Conservation (phyloP, 2,329 filamentous ascomycete species). For the Beauveria rudraprayagi region DNA sequence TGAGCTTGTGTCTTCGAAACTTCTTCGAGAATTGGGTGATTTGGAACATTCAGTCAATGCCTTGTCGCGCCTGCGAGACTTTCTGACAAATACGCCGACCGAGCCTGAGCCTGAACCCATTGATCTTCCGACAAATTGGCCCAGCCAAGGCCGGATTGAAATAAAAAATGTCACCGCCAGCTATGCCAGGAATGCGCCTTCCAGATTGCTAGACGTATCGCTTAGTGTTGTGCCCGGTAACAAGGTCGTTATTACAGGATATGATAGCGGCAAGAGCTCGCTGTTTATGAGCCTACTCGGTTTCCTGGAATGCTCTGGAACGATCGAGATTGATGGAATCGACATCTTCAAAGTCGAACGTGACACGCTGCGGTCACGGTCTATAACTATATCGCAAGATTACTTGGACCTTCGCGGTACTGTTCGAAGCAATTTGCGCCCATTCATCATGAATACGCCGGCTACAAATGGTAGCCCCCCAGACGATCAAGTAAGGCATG, state of each 20-base stretch:
- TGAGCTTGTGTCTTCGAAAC: conserved; percentile 11
- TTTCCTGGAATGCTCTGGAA: conserved; percentile 12
- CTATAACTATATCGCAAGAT: conserved; percentile 43
- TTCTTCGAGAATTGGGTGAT: conserved; percentile 20
- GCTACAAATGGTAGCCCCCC: not conserved
- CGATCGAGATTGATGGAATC: conserved; percentile 30
- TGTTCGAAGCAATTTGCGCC: conserved; percentile 14
- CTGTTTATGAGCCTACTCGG: conserved; percentile 15
- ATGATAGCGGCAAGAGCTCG: conserved; percentile 18
- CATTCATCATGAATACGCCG: conserved; percentile 31
- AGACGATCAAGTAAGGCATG: conserved; percentile 5
- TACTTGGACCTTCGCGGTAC: conserved; percentile 26
- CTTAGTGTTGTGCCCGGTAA: conserved; percentile 19
- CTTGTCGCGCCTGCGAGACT: not conserved
- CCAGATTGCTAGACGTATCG: conserved; percentile 18
- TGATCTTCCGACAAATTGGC: not conserved
- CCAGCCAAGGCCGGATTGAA: not conserved
- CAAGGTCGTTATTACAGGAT: conserved; percentile 27
- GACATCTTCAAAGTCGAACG: conserved; percentile 30
- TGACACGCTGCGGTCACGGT: conserved; percentile 30
- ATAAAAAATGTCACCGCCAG: not conserved
- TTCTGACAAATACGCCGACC: not conserved
- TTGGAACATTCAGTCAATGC: not conserved
- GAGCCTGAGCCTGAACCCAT: not conserved
- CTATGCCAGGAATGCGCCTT: not conserved